phyloP scores from a whole-genome alignment of 345 rosid genomes.

The Pugionium cornutum region DNA sequence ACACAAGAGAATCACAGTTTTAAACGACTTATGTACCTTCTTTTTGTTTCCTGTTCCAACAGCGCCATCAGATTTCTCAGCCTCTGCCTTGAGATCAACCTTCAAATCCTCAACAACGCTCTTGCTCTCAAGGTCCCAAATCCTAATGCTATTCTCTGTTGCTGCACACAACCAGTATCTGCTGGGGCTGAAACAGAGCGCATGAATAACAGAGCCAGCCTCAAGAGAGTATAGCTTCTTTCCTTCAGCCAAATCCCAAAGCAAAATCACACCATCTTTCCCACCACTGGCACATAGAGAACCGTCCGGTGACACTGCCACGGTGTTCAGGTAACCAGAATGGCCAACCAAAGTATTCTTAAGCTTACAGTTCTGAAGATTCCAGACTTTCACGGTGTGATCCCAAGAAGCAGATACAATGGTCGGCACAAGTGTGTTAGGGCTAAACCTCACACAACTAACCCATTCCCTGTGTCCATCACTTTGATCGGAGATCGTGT shows the following conservation, averaged over 20 bases:
- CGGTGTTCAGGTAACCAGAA: too few species aligned
- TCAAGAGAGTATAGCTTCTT: slow-evolving; percentile 60
- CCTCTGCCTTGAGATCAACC: slow-evolving; percentile 88
- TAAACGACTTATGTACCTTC: slow-evolving; percentile 45
- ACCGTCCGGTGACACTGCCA: too few species aligned
- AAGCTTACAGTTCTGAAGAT: slow-evolving; percentile 79
- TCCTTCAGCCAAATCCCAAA: slow-evolving; percentile 96
- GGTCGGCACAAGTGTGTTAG: slow-evolving; percentile 32
- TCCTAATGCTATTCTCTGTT: slow-evolving; percentile 80
- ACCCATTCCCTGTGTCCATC: slow-evolving; percentile 89
- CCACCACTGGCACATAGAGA: slow-evolving; percentile 74
- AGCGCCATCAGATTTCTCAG: slow-evolving; percentile 63
- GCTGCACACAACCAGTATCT: slow-evolving; percentile 98
- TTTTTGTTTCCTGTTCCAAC: slow-evolving; percentile 48
- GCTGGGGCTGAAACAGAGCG: slow-evolving; percentile 64
- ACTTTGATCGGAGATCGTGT: slow-evolving; percentile 65
- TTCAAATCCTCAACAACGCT: slow-evolving; percentile 85
- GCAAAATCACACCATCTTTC: slow-evolving; percentile 71
- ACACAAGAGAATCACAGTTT: too few species aligned
- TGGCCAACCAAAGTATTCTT: slow-evolving; percentile 68
- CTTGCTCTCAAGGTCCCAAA: slow-evolving; percentile 97
- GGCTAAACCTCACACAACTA: slow-evolving; percentile 87
- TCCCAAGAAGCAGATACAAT: slow-evolving; percentile 42
- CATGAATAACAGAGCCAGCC: too few species aligned
- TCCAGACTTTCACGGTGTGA: slow-evolving; percentile 84